Conservation (phyloP, 352 stramenopile species). For the Globisporangium irregulare region DNA sequence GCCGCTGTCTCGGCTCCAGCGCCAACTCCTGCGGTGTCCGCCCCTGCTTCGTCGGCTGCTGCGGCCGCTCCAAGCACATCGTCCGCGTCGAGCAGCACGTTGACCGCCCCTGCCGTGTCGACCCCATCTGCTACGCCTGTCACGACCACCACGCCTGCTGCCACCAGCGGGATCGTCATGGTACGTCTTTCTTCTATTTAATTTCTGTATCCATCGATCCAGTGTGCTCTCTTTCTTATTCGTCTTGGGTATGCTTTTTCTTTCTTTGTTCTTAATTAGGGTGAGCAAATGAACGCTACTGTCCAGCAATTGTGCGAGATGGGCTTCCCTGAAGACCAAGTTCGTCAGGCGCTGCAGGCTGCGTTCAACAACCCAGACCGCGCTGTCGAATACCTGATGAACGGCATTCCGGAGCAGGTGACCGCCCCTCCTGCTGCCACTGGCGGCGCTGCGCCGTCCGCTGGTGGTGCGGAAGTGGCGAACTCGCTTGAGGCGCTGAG, state of each 20-base stretch:
- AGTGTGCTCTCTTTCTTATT: not conserved
- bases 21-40: slow-evolving; percentile 24
- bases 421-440: slow-evolving; percentile 24
- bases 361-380: slow-evolving; percentile 88
- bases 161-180: slow-evolving; percentile 20
- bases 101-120: slow-evolving; percentile 53
- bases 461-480: slow-evolving; percentile 20
- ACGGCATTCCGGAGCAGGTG: slow-evolving; percentile 68
- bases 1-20: slow-evolving; percentile 2
- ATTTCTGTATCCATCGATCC: not conserved
- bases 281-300: slow-evolving; percentile 47
- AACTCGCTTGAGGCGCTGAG: slow-evolving; percentile 75
- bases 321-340: slow-evolving; percentile 87
- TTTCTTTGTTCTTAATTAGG: slow-evolving; percentile 12
- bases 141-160: slow-evolving; percentile 27
- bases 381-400: slow-evolving; percentile 89
- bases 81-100: slow-evolving; percentile 61
- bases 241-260: not conserved
- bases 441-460: slow-evolving; percentile 17
- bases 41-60: slow-evolving; percentile 23
- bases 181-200: slow-evolving; percentile 13
- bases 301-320: slow-evolving; percentile 84
- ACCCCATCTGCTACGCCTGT: slow-evolving; percentile 59
- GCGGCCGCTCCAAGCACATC: slow-evolving; percentile 56
- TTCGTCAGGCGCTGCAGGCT: slow-evolving; percentile 65